Base-by-base conservation (phyloP, 495 filamentous ascomycete species). In the Bacidia rubella region DNA sequence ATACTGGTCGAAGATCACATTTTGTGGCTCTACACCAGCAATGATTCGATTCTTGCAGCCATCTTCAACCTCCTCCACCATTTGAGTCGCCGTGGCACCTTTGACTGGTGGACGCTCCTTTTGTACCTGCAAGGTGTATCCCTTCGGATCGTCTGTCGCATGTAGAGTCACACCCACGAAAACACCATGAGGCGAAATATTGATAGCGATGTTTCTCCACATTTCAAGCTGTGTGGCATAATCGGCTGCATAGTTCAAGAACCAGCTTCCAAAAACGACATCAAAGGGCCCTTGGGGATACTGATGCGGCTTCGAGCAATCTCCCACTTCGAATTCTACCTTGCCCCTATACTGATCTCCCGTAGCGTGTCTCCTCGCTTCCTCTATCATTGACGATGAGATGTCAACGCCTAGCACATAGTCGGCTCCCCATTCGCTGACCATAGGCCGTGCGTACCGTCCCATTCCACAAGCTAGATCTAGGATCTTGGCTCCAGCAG, bases 241-340 rank as follows among this genome's bases (percentile, higher is more conserved):
- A 51, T 46, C 57, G n/a, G 58, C 46, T 4, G 68, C 66, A 46
- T 69, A 71, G 55, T 70, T 68, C 38, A 70, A 60, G 9, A 71
- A 52, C 67, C 67, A 71, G 24, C 54, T 59, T 2, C 54, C 67
- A 23, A 68, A 60, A 17, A 68, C 67, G 24, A 70, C 3, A 51
- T 71, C 67, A 49, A 70, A 71, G 11, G 58, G 59, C 9, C 60
- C 67, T n/a, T 60, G 60, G 10, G 57, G 56, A 15, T 56, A 57
- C 4, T 2, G 9, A 17, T 20, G 20, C 0, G 58, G 56, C 43
- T 55, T 55, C 4, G 51, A 52, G 59, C 64, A 60, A 45, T 65
- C 63, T 1, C 38, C 62, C 5, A 61, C 35, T 7, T 43, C 19
- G 44, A 56, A 65, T 1, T 25, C 19, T 2, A 62, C 27, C 3